Percentiles rank a stretch among this genome's conserved stretches.
These are phyloP conservation scores for Cephaloascus fragrans DNA, from an alignment of 805 yeast genomes.

Conservation along the genomic window DNA sequence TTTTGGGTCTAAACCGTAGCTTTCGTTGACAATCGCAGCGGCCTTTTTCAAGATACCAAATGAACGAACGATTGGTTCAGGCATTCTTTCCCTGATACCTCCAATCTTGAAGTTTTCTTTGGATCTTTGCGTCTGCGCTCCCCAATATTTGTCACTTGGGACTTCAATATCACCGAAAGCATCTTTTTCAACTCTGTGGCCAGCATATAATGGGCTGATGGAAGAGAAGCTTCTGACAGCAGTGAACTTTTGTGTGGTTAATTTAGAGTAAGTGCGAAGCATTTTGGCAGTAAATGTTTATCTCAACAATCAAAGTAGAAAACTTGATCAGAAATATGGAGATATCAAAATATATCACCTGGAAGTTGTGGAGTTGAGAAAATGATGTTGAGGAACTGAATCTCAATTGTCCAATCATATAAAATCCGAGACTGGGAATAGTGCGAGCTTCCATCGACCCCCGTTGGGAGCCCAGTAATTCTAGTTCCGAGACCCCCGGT, in stretches of 20 bases:
- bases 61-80: slow-evolving; percentile 82
- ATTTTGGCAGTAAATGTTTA: not conserved
- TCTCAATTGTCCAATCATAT: not conserved
- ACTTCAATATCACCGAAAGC: slow-evolving; percentile 97
- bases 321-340: too few species aligned
- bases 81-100: slow-evolving; percentile 83
- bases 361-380: too few species aligned
- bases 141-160: slow-evolving; percentile 83
- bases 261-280: not conserved
- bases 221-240: not conserved
- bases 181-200: slow-evolving; percentile 70
- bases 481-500: too few species aligned
- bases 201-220: too few species aligned
- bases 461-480: too few species aligned
- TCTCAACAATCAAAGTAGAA: too few species aligned
- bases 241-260: not conserved
- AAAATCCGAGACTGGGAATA: not conserved
- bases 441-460: too few species aligned
- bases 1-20: slow-evolving; percentile 80
- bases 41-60: slow-evolving; percentile 93
- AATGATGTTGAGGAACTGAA: too few species aligned
- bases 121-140: slow-evolving; percentile 96
- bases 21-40: slow-evolving; percentile 83
- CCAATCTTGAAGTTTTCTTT: slow-evolving; percentile 93
- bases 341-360: too few species aligned